Base-by-base conservation (phyloP, 257 asterid species). In the Galeopsis tetrahit region DNA sequence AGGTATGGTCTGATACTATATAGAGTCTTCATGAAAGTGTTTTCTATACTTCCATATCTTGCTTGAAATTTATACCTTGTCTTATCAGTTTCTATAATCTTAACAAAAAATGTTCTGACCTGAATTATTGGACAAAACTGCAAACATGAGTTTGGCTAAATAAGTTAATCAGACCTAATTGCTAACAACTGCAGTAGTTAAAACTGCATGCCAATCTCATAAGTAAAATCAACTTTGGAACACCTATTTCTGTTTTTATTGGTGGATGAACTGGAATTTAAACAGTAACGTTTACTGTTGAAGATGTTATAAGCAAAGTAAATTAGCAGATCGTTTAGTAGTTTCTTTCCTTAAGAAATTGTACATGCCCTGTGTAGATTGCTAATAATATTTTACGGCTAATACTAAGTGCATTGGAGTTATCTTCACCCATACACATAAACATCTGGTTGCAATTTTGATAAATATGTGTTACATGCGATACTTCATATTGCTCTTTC, bases 1-100 rank as follows among this genome's bases (percentile, higher is more conserved):
- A 79, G 99, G 99, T 95, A 88, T 34, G 46, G 17, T 74, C 77
- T 28, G 55, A 63, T 73, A 77, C 60, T 14, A 51, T 39, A 10
- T 2, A 28, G 42, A 31, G 63, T 42, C 49, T 63, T 75, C 58
- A 66, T 35, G 2, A 9, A 44, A 62, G 64, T 66, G 52, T 66
- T 74, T 49, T 17, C 63, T 61, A 3, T 69, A 17, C 68, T 70
- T 62, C 58, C 63, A n/a, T 31, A 33, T n/a, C 69, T 38, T 10
- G 6, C 75, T 59, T 33, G 31, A 28, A 17, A 13, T 35, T 33
- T 48, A 34, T 31, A 60, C 42, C 32, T 43, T 61, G 39, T 21
- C 71, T 68, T 4, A 56, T 60, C 13, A 35, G 39, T 13, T 56
- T 66, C 62, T 60, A 6, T 38, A 48, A 56, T 61, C n/a, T 62